Conservation (phyloP, 179 eudicot genomes). For the Corrigiola litoralis region DNA sequence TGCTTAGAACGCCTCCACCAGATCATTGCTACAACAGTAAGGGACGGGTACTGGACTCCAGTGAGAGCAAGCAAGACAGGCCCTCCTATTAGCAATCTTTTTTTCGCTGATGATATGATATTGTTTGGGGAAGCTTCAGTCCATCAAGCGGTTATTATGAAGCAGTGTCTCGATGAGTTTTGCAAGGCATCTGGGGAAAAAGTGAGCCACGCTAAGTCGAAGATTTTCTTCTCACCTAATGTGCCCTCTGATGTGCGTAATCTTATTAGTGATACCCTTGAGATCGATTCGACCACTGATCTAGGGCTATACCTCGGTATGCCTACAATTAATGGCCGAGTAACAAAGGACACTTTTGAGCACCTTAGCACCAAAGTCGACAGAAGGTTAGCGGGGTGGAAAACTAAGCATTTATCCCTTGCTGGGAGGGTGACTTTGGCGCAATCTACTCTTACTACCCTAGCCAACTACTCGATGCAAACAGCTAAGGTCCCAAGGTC, state of each 20-base stretch:
- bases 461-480: background rate
- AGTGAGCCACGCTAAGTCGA: background rate
- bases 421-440: background rate
- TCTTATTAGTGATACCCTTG: background rate
- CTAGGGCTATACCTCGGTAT: background rate
- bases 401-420: background rate
- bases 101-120: background rate
- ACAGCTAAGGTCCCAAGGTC: background rate
- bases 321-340: background rate
- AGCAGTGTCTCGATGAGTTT: background rate
- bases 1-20: background rate
- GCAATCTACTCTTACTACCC: background rate
- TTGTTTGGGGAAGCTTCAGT: background rate
- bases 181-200: background rate
- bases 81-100: background rate
- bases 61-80: background rate
- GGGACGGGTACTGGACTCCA: background rate
- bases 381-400: background rate
- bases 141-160: background rate
- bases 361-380: background rate
- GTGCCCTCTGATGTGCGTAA: rapidly evolving
- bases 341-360: background rate
- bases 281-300: background rate
- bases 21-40: background rate
- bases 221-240: background rate